phyloP scores from a whole-genome alignment of 805 yeast species.

The Pichia eremophila region DNA sequence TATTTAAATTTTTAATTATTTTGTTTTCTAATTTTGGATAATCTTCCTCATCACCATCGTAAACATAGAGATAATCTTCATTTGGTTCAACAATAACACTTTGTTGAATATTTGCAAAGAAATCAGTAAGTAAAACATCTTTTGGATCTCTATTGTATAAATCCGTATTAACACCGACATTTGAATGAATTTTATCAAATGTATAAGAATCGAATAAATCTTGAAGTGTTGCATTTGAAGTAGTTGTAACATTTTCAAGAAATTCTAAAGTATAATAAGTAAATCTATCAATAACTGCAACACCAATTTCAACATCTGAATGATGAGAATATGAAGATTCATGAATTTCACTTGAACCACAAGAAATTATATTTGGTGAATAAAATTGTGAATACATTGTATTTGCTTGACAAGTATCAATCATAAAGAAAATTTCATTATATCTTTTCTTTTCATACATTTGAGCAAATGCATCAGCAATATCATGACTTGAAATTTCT shows the following conservation, averaged over 20 bases:
- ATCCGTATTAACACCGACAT: conserved; percentile 88
- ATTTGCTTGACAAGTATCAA: conserved; percentile 98
- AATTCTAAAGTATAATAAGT: conserved; percentile 87
- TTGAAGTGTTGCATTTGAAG: conserved; percentile 64
- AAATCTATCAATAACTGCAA: conserved; percentile 94
- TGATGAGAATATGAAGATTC: conserved; percentile 94
- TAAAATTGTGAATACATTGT: conserved; percentile 91
- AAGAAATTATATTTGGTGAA: conserved; percentile 86
- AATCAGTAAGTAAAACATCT: conserved; percentile 78
- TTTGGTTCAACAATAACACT: conserved; percentile 37
- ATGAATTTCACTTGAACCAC: conserved; percentile 81
- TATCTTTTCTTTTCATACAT: conserved; percentile 95
- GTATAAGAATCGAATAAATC: conserved; percentile 82
- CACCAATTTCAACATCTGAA: conserved; percentile 92
- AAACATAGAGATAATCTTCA: conserved; percentile 5
- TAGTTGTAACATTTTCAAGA: conserved; percentile 68
- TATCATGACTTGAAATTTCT: conserved; percentile 88
- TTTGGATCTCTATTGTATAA: conserved; percentile 55
- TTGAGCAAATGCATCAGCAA: conserved; percentile 95
- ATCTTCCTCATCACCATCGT: conserved; percentile 34
- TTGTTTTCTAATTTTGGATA: conserved; percentile 21
- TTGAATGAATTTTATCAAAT: conserved; percentile 77
- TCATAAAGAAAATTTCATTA: conserved; percentile 93
- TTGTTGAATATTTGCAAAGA: conserved; percentile 86
- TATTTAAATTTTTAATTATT: neutral